Base-by-base conservation (phyloP, 306 rosid genomes). In the Leucaena leucocephala region DNA sequence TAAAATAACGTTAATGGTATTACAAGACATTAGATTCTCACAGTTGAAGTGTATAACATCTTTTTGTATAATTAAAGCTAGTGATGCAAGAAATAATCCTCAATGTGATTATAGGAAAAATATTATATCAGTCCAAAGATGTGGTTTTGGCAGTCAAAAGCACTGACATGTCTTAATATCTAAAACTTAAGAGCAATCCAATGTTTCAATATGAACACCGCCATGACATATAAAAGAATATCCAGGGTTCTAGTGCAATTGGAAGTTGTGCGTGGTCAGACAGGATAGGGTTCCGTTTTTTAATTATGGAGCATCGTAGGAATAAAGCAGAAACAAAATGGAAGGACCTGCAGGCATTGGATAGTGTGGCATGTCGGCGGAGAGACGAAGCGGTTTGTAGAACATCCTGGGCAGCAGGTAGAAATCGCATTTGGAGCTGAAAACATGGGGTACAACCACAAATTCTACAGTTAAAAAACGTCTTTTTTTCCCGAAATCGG, bases 401-500 rank as follows among this genome's bases (percentile, higher is more conserved):
- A 74, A 48, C 79, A 73, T 62, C 65, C 12, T 19, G 80, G 65
- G 86, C 71, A 78, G 87, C 76, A 64, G 85, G 77, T n/a, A 87
- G 83, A 65, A 79, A 65, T 77, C 82, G 91, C 46, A 71, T 87
- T 35, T 82, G 98, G 35, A 86, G 80, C 90, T 86, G 91, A 59
- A 59, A 59, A 57, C 63, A 57, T 57, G 63, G 15, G 9, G 8
- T 79, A 62, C 74, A 19, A 40, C 64, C 64, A 65, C 14, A 7
- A 4, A 16, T 36, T n/a, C 1, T 63, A 21, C 3, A 4, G n/a
- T 2, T 13, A 2, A 16, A 15, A 21, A 15, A 75, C 7, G 19
- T 0, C 22, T 6, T 22, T 15, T 13, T 12, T 22, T 8, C 10
- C 49, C 46, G 15, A 15, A 49, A 71, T 71, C 4, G 10, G 21